These are phyloP conservation scores for Coemansia reversa DNA, from an alignment of 192 early-diverging fungal genomes.

Conservation along the genomic window DNA sequence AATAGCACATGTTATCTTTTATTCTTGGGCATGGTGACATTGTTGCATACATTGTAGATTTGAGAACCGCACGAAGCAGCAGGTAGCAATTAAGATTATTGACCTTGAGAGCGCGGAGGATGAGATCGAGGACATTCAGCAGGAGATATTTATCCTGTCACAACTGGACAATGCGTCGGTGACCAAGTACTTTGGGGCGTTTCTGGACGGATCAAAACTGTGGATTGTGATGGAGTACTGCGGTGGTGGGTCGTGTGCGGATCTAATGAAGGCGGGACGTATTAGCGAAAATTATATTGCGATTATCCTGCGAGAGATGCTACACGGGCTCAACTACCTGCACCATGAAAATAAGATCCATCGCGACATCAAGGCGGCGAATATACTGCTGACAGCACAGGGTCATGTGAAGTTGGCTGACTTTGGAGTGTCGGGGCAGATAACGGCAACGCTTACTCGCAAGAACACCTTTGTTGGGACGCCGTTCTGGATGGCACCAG, in stretches of 20 bases:
- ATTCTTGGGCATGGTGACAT: not conserved
- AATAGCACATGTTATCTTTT: not conserved
- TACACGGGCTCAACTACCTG: conserved; percentile 90
- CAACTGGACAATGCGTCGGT: conserved; percentile 88
- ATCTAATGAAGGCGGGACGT: conserved; percentile 85
- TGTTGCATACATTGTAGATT: conserved; percentile 19
- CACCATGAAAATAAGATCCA: conserved; percentile 88
- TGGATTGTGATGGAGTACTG: conserved; percentile 99
- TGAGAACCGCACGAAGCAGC: conserved; percentile 55
- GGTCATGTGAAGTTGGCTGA: conserved; percentile 93
- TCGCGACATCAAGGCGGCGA: conserved; percentile 96
- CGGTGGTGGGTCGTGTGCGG: conserved; percentile 89
- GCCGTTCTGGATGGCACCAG: conserved; percentile 94
- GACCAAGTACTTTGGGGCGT: conserved; percentile 88
- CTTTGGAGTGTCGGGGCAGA: conserved; percentile 97
- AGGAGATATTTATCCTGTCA: conserved; percentile 93
- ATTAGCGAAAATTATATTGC: conserved; percentile 90
- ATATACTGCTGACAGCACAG: conserved; percentile 70
- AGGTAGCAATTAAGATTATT: conserved; percentile 97
- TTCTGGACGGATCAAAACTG: conserved; percentile 80
- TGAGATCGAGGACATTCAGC: conserved; percentile 98
- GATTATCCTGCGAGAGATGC: conserved; percentile 84
- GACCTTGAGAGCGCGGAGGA: conserved; percentile 96
- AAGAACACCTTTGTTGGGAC: conserved; percentile 98
- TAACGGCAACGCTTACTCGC: conserved; percentile 87